These are phyloP conservation scores for Oemleria cerasiformis DNA, from an alignment of 306 rosid species.

Conservation along the genomic window DNA sequence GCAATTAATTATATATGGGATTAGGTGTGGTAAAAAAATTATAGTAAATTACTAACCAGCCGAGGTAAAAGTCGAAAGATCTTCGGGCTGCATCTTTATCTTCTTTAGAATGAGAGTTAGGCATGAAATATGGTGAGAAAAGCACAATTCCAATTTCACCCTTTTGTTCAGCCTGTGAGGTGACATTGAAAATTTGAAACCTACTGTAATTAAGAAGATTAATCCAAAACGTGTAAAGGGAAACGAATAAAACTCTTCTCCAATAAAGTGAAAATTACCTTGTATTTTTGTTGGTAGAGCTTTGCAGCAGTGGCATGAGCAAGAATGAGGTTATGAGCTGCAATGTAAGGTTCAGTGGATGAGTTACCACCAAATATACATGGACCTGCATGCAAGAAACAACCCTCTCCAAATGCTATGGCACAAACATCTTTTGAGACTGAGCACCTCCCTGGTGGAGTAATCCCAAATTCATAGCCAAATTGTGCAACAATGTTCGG, in stretches of 20 bases:
- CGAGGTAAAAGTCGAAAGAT: slow-evolving; percentile 27
- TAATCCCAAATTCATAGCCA: slow-evolving; percentile 43
- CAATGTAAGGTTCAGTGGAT: slow-evolving; percentile 33
- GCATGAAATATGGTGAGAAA: slow-evolving; percentile 19
- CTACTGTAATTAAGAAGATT: background rate
- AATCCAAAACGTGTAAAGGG: background rate
- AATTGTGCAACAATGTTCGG: slow-evolving; percentile 12
- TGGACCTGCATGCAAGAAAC: slow-evolving; percentile 30
- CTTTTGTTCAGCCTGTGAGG: slow-evolving; percentile 31
- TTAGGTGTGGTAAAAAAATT: no score
- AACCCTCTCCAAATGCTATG: slow-evolving; percentile 37
- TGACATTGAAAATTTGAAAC: background rate
- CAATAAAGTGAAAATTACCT: slow-evolving; percentile 10
- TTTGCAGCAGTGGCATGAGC: slow-evolving; percentile 32
- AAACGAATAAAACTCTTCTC: no score
- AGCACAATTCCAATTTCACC: slow-evolving; percentile 42
- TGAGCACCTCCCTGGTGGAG: slow-evolving; percentile 59
- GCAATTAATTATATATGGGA: no score
- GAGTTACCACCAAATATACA: slow-evolving; percentile 26
- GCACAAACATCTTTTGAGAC: slow-evolving; percentile 29
- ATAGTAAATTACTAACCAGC: slow-evolving; percentile 31
- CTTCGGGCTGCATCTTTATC: slow-evolving; percentile 34
- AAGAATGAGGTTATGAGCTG: slow-evolving; percentile 34
- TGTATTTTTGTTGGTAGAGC: slow-evolving; percentile 30
- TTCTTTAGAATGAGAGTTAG: slow-evolving; percentile 22